These are phyloP conservation scores for Neckera pumila DNA, from an alignment of 225 moss, liverwort and hornwort species.

Conservation along the genomic window DNA sequence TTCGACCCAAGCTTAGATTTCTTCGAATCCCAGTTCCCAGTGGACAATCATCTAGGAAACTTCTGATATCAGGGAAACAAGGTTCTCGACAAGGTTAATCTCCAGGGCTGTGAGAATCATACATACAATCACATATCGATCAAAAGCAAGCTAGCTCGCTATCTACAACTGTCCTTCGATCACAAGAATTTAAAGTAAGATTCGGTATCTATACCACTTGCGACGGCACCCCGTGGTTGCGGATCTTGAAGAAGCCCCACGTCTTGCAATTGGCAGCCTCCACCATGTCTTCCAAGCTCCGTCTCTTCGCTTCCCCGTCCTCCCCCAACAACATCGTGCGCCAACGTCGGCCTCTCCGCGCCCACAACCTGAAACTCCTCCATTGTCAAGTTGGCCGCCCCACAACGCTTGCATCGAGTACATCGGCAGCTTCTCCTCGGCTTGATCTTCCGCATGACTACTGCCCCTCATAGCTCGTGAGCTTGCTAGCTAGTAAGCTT, in stretches of 20 bases:
- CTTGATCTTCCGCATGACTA: neutral
- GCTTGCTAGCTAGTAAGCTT: neutral
- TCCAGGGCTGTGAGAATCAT: neutral
- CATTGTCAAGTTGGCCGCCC: constrained; percentile 12
- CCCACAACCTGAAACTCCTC: neutral
- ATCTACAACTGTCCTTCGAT: neutral
- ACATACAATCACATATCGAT: too few species aligned
- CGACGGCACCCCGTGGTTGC: constrained; percentile 44
- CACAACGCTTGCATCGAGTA: constrained; percentile 24
- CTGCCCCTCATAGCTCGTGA: neutral
- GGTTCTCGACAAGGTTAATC: too few species aligned
- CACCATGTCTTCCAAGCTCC: constrained; percentile 15
- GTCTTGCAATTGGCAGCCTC: constrained; percentile 16
- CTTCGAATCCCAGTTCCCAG: neutral
- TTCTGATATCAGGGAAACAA: too few species aligned
- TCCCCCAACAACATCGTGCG: constrained; percentile 9
- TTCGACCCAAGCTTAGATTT: neutral
- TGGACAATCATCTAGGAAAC: neutral
- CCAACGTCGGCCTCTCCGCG: neutral
- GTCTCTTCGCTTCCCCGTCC: neutral
- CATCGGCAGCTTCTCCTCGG: neutral
- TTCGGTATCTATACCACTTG: neutral
- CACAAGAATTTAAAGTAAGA: neutral
- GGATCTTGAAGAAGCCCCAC: constrained; percentile 59
- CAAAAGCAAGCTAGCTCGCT: neutral